Evolutionary conservation across 1,284 basidiomycete genomes (phyloP).

Genomic region (Ganoderma multipileum): DNA sequence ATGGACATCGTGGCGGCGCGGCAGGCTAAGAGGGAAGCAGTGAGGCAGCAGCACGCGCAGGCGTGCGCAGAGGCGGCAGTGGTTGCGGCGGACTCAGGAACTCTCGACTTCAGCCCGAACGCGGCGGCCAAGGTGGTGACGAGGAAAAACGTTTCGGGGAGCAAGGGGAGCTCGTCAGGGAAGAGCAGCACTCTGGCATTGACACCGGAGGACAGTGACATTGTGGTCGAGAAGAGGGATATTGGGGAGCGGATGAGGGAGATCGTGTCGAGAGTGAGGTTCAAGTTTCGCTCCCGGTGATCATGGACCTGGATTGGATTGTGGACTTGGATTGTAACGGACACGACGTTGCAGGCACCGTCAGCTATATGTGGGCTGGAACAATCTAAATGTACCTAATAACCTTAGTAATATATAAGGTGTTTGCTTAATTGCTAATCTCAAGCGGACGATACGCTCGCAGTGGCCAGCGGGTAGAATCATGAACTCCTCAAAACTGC

Average conservation of each 20-base stretch:
- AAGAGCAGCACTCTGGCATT: constrained; percentile 1
- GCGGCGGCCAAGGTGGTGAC: not conserved
- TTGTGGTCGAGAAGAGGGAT: constrained; percentile 1
- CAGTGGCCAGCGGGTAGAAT: no score
- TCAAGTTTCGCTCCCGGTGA: not conserved
- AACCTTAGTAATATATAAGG: not conserved
- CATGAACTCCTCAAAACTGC: not conserved
- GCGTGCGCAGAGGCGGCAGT: not conserved
- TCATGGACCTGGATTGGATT: not conserved
- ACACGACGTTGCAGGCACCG: not conserved
- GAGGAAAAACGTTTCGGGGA: not conserved
- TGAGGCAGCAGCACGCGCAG: not conserved
- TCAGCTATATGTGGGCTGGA: not conserved
- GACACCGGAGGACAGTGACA: constrained; percentile 11
- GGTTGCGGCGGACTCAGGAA: not conserved
- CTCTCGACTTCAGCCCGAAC: not conserved
- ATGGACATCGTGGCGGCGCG: constrained; percentile 1
- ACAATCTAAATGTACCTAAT: not conserved
- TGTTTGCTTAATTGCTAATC: not conserved
- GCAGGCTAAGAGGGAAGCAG: not conserved
- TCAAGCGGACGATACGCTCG: not conserved
- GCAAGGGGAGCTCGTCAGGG: not conserved
- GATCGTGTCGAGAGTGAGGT: not conserved
- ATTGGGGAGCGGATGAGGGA: constrained; percentile 3
- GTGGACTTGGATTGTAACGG: not conserved